phyloP scores from a whole-genome alignment of 169 alveolate genomes.

The Eimeria sp. region DNA sequence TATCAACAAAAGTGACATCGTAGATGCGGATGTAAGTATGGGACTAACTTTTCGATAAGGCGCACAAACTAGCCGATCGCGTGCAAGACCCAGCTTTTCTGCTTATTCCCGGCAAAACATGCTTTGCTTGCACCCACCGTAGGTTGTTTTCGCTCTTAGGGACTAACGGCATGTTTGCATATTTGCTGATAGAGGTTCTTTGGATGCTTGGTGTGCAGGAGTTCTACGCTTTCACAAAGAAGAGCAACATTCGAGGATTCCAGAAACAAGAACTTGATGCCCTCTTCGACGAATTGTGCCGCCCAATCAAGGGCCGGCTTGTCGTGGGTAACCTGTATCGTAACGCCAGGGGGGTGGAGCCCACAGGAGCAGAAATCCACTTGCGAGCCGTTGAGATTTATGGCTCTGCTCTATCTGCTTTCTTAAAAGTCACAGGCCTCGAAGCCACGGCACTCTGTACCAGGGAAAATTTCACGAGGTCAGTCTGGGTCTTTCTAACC shows the following conservation, averaged over 20 bases:
- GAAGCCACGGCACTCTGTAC: constrained; percentile 44
- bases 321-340: constrained; percentile 77
- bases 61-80: neutral
- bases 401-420: constrained; percentile 65
- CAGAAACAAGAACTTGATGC: constrained; percentile 51
- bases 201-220: constrained; percentile 42
- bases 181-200: neutral
- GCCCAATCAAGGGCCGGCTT: constrained; percentile 75
- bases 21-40: constrained; percentile 73
- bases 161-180: neutral
- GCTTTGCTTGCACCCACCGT: neutral
- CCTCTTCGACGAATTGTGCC: constrained; percentile 78
- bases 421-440: constrained; percentile 41
- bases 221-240: constrained; percentile 67
- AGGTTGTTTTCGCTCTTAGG: neutral
- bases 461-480: constrained; percentile 72
- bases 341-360: constrained; percentile 76
- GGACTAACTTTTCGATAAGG: neutral
- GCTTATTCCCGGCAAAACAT: neutral
- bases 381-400: constrained; percentile 76
- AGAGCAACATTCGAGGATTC: constrained; percentile 56
- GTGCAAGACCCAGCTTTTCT: neutral
- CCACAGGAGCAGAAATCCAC: constrained; percentile 75
- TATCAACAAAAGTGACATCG: constrained; percentile 70
- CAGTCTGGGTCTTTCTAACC: neutral